A percentile compares a stretch with the other conserved stretches of the same genome.
Evolutionary conservation across 2,329 filamentous ascomycete genomes (phyloP).

Genomic region (Aspergillus floridensis): DNA sequence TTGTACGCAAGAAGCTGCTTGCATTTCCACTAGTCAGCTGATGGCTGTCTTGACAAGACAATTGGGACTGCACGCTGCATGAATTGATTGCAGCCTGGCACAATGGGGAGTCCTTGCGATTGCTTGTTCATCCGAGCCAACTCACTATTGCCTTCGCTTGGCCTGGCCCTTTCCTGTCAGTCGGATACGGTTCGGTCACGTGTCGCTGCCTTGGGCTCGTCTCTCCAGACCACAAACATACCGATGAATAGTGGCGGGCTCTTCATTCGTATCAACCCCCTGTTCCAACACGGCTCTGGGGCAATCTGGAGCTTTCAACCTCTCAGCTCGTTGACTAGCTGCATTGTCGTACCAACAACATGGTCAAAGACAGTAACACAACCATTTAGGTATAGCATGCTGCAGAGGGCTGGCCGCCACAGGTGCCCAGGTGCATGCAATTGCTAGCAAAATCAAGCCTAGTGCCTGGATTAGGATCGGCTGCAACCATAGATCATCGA

Average conservation of each 20-base stretch:
- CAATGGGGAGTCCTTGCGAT: background rate
- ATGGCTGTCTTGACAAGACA: background rate
- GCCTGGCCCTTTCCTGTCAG: conserved; percentile 5
- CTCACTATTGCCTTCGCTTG: conserved; percentile 1
- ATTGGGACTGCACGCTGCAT: conserved; percentile 2
- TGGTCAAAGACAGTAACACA: background rate
- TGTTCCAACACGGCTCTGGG: background rate
- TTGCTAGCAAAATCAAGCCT: background rate
- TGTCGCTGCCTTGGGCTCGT: conserved; percentile 2
- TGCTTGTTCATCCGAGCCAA: background rate
- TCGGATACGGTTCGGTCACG: conserved; percentile 16
- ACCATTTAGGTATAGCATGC: background rate
- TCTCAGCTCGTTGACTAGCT: background rate
- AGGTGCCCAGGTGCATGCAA: background rate
- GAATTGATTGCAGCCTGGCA: conserved; percentile 1
- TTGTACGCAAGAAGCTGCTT: background rate
- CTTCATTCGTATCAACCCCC: background rate
- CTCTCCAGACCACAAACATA: background rate
- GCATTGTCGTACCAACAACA: conserved; percentile 7
- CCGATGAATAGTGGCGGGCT: background rate
- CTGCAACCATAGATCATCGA: conserved; percentile 4
- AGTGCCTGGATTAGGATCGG: conserved; percentile 7
- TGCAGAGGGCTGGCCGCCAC: background rate
- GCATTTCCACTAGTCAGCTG: background rate
- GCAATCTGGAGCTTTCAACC: background rate